Evolutionary conservation across 2,329 filamentous ascomycete genomes (phyloP), one percentile per base, ranked within the genome.

Genomic region (Fusarium transvaalense): DNA sequence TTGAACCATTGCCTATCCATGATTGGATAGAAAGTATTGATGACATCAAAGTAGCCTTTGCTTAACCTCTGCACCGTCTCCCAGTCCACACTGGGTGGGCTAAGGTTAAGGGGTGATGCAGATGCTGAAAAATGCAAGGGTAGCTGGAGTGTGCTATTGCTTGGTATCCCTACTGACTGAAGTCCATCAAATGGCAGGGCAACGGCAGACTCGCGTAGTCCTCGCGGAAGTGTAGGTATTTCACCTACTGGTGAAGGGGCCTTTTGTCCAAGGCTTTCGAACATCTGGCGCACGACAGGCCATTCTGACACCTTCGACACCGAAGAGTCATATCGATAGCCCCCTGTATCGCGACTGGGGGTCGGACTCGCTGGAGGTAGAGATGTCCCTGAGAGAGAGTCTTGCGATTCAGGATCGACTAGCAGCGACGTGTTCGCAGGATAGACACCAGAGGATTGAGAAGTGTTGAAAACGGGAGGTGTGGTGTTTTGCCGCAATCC

Each of bases 11-110:
- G 82, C n/a, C 85, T 80, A 64, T 89, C 86, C 71, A 90, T 79
- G 37, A 90, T 82, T 1, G 88, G 88, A 68, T 85, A 84, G 15
- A 88, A 72, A 14, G 87, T 79, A 71, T 89, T 89, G 76, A 87
- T 87, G 3, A 82, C 85, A 68, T 87, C 84, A 72, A 90, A 90
- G 71, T 87, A 90, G 1, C 82, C 81, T 48, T 84, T 85, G 59
- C 82, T 82, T 37, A 87, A 78, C 25, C 79, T 78, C 59, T 83
- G 81, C 76, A 89, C 84, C 4, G 79, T 78, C 8, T 86, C 84
- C 74, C 82, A 82, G 14, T 79, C 81, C 47, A 88, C 67, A 25
- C 64, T 71, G 4, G 73, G 62, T 8, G 61, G 58, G 15, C 39
- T 72, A 1, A 69, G 47, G 27, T 61, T 64, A n/a, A 73, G 57